Conservation (phyloP, 345 rosid species). For the Citrus inodora region DNA sequence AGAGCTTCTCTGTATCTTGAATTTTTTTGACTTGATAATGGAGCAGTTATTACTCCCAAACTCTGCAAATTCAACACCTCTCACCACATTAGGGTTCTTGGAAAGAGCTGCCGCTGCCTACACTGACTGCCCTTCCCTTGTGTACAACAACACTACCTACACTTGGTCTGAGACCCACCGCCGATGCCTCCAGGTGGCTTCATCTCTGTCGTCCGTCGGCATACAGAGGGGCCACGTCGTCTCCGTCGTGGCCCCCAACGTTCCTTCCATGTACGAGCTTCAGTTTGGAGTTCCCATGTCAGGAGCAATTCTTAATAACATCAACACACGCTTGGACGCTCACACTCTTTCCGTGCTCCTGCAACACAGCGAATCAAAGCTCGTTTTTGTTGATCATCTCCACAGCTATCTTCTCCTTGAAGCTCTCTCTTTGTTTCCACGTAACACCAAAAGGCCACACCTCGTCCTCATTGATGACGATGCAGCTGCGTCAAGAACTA, state of each 20-base stretch:
- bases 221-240: conserved; percentile 44
- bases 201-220: conserved; percentile 43
- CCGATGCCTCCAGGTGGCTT: conserved; percentile 62
- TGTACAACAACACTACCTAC: conserved; percentile 32
- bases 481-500: background rate
- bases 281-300: conserved; percentile 71
- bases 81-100: conserved; percentile 20
- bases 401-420: conserved; percentile 31
- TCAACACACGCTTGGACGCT: conserved; percentile 57
- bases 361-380: conserved; percentile 51
- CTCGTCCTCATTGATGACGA: conserved; percentile 45
- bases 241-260: conserved; percentile 55
- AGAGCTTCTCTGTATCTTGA: background rate
- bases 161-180: conserved; percentile 60
- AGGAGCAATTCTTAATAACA: conserved; percentile 54
- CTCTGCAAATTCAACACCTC: conserved; percentile 5
- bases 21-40: conserved; percentile 14
- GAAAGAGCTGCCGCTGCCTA: conserved; percentile 55
- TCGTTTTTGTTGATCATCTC: conserved; percentile 49
- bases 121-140: conserved; percentile 47
- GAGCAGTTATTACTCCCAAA: conserved; percentile 19
- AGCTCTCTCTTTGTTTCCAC: conserved; percentile 39
- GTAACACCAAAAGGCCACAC: conserved; percentile 6
- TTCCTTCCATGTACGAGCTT: conserved; percentile 59
- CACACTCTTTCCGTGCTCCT: conserved; percentile 41